A percentile compares a stretch with the other conserved stretches of the same genome.
These are phyloP conservation scores for Cardamine occulta DNA, from an alignment of 345 rosid genomes.

Conservation along the genomic window DNA sequence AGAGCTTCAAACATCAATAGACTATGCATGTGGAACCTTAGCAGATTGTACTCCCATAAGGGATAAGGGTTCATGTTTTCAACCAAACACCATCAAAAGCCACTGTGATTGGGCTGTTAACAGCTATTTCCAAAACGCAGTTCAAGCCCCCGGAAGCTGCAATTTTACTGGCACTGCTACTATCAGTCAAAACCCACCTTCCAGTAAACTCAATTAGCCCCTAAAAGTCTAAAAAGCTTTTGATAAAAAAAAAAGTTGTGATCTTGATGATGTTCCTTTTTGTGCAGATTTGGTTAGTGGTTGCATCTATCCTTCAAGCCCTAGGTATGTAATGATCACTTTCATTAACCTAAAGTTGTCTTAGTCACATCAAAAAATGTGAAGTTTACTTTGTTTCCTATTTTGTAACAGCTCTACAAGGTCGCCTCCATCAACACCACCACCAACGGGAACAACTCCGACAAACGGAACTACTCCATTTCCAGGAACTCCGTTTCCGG, in stretches of 20 bases:
- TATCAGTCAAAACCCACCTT: constrained; percentile 43
- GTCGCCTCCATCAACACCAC: constrained; percentile 39
- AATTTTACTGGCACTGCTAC: constrained; percentile 42
- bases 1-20: constrained; percentile 66
- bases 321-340: constrained; percentile 39
- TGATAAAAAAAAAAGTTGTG: constrained; percentile 8
- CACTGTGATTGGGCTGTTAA: constrained; percentile 52
- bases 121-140: constrained; percentile 45
- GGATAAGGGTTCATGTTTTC: constrained; percentile 75
- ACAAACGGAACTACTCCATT: constrained; percentile 18
- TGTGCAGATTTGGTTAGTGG: constrained; percentile 45
- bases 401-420: constrained; percentile 36
- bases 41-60: constrained; percentile 65
- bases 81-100: constrained; percentile 68
- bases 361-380: constrained; percentile 3
- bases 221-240: not conserved
- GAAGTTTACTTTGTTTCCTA: not conserved
- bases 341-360: not conserved
- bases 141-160: constrained; percentile 44
- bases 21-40: constrained; percentile 96
- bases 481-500: constrained; percentile 19
- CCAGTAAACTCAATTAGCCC: constrained; percentile 28
- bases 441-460: constrained; percentile 33
- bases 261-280: constrained; percentile 2
- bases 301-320: constrained; percentile 42